Evolutionary conservation across 1,139 yeast species (phyloP), one percentile per base, ranked within the genome.

Genomic region (Geotrichum europaeum): DNA sequence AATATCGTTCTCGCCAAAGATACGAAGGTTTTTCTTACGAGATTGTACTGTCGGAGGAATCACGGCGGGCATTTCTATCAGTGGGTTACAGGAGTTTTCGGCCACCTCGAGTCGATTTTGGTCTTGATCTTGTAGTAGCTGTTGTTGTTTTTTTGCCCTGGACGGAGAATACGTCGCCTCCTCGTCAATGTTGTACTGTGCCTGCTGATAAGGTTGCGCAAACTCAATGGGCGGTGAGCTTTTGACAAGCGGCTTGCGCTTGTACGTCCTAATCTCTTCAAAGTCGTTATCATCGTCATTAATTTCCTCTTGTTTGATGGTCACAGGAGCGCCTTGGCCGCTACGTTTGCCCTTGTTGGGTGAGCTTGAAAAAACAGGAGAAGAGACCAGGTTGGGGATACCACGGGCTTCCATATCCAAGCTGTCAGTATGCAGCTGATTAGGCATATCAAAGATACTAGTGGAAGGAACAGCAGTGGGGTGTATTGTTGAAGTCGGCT

Each of bases 391-490:
- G 30, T 58, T 55, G 28, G 60, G 57, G 18, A 58, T 58, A 4
- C 60, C 60, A 3, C 51, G 53, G n/a, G 58, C 55, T 32, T 58
- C 60, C 54, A 58, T 51, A 24, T 58, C 57, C 20, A 47, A 13
- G 24, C 55, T 56, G 45, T 28, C 49, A 5, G 32, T 15, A 22
- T 20, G 51, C 2, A 49, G 51, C 7, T 49, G 51, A 22, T 28
- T 49, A 18, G 47, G 47, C 18, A 40, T 5, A 40, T 40, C 47
- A n/a, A 40, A 15, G 7, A 40, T 10, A 40, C 47, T 40, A n/a
- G 47, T 15, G 3, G 47, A 15, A n/a, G 47, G 20, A 40, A 22
- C 47, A 18, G 18, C 22, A 4, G 18, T 40, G 4, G 20, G 20
- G 47, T 40, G n/a, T 7, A 7, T 6, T n/a, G n/a, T 7, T 4